Conservation (phyloP, 768 basidiomycete genomes). For the Boletales sp. region DNA sequence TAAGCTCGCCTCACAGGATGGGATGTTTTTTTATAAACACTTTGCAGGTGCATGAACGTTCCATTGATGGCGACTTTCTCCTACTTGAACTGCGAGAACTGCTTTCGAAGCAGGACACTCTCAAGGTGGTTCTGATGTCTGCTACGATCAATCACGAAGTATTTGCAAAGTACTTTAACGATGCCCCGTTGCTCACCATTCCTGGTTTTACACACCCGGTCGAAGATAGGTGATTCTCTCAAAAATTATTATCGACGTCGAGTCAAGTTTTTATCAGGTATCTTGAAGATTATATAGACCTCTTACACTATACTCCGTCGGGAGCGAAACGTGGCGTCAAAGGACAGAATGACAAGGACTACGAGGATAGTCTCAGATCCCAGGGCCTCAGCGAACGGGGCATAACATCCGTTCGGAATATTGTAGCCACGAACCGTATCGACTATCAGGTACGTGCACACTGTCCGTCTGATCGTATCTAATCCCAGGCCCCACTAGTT, state of each 20-base stretch:
- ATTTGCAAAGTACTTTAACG: constrained; percentile 79
- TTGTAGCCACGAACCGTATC: constrained; percentile 59
- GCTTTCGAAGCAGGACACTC: constrained; percentile 52
- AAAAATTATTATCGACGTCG: neutral
- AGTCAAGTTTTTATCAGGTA: constrained; percentile 47
- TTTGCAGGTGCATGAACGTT: constrained; percentile 81
- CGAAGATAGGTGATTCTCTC: constrained; percentile 54
- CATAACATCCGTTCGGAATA: constrained; percentile 54
- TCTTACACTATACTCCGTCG: constrained; percentile 52
- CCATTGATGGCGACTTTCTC: constrained; percentile 87
- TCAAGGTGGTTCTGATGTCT: constrained; percentile 89
- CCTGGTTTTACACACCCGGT: constrained; percentile 83
- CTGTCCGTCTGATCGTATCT: neutral
- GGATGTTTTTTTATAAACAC: neutral
- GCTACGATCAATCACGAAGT: constrained; percentile 91
- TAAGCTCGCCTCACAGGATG: constrained; percentile 26
- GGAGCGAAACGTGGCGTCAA: constrained; percentile 31
- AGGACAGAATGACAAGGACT: constrained; percentile 34
- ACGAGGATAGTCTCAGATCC: constrained; percentile 46
- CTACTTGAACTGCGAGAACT: constrained; percentile 81
- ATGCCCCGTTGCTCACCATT: constrained; percentile 78
- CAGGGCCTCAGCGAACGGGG: constrained; percentile 51
- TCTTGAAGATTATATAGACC: constrained; percentile 72
- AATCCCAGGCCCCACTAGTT: constrained; percentile 39
- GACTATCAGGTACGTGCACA: constrained; percentile 59